phyloP scores from a whole-genome alignment of 2,329 filamentous ascomycete species.

The Trichoderma semiorbis region DNA sequence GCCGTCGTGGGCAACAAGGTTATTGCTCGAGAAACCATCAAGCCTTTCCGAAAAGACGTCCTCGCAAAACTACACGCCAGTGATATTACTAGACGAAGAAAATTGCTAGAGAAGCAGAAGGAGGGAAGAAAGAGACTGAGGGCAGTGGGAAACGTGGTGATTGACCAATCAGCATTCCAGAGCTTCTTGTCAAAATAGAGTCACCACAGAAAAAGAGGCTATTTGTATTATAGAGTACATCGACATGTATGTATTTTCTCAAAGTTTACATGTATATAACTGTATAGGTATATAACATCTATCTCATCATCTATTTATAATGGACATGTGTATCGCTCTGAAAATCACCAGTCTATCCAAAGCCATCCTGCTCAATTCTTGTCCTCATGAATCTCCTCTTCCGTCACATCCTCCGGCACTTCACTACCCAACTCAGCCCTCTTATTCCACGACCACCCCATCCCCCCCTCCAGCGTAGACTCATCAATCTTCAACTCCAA shows the following conservation, averaged over 20 bases:
- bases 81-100: constrained; percentile 76
- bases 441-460: constrained; percentile 36
- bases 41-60: constrained; percentile 95
- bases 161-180: constrained; percentile 94
- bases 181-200: constrained; percentile 65
- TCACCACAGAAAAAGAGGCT: constrained; percentile 44
- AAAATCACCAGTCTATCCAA: background rate
- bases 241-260: too few species aligned
- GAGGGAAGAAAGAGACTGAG: constrained; percentile 86
- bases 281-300: background rate
- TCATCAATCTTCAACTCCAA: constrained; percentile 47
- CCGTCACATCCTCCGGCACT: constrained; percentile 34
- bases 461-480: constrained; percentile 32
- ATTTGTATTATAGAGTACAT: background rate
- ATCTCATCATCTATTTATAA: background rate
- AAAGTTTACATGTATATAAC: background rate
- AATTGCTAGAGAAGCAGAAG: constrained; percentile 95
- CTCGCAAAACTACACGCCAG: constrained; percentile 88
- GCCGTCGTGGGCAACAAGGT: constrained; percentile 79
- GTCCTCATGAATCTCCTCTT: background rate
- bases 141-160: constrained; percentile 85
- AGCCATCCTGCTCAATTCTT: background rate
- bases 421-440: constrained; percentile 38
- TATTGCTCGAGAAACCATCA: constrained; percentile 89
- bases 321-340: background rate